Conservation (phyloP, 2,329 filamentous ascomycete genomes). For the Colletotrichum orchidophilum region DNA sequence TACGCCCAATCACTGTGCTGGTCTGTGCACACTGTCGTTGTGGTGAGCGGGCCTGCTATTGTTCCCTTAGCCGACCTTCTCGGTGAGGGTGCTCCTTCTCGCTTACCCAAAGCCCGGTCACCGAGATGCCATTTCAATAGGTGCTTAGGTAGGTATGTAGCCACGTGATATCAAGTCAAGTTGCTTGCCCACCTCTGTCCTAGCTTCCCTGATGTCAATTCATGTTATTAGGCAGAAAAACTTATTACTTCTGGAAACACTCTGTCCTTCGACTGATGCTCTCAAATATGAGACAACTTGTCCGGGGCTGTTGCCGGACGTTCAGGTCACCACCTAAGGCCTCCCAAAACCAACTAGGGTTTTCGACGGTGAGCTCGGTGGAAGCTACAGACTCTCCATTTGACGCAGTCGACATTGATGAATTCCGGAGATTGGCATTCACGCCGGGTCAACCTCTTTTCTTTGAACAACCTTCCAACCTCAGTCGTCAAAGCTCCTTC, state of each 20-base stretch:
- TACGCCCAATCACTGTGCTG: constrained; percentile 12
- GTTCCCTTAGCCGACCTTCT: background rate
- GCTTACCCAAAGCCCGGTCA: background rate
- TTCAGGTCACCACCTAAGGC: background rate
- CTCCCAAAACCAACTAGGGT: background rate
- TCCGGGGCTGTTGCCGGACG: background rate
- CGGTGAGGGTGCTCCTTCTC: background rate
- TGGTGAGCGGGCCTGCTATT: constrained; percentile 6
- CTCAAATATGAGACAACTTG: background rate
- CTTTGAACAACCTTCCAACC: constrained; percentile 33
- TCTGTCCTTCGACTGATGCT: background rate
- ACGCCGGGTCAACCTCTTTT: constrained; percentile 33
- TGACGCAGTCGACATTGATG: constrained; percentile 9
- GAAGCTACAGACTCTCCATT: background rate
- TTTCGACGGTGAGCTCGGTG: constrained; percentile 6
- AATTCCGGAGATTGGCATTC: constrained; percentile 21
- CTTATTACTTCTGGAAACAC: background rate
- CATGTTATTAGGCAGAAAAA: background rate
- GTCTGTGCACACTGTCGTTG: constrained; percentile 1
- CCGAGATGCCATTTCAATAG: background rate
- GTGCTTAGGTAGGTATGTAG: background rate
- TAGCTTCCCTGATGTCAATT: background rate
- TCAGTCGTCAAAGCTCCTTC: constrained; percentile 32
- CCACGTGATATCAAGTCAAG: background rate
- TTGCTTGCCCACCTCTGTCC: background rate